Evolutionary conservation across 139 green algal species (phyloP).

Genomic region (Coccomyxa sp.): DNA sequence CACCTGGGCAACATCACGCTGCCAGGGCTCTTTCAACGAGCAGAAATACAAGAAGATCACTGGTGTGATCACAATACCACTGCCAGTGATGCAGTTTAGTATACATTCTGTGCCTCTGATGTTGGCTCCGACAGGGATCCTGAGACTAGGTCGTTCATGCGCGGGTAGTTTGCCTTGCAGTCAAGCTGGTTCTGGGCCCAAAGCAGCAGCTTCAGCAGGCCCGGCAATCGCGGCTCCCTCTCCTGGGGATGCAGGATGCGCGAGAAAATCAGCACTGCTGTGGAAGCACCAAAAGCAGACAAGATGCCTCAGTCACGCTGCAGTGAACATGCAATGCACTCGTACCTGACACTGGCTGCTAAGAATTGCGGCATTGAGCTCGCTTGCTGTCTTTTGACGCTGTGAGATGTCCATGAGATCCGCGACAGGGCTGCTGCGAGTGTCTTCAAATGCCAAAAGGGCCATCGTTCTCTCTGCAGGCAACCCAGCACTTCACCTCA

Average conservation of each 20-base stretch:
- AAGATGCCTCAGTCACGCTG: not conserved
- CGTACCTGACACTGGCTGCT: constrained; percentile 64
- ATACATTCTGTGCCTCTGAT: not conserved
- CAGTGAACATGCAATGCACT: not conserved
- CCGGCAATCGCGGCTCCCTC: constrained; percentile 67
- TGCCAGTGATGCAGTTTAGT: no score
- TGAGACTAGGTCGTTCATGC: constrained; percentile 65
- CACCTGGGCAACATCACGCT: not conserved
- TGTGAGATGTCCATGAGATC: constrained; percentile 85
- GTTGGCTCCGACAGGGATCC: constrained; percentile 1
- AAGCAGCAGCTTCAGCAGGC: constrained; percentile 79
- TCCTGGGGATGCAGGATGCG: constrained; percentile 27
- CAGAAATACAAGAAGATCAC: not conserved
- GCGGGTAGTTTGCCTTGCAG: constrained; percentile 60
- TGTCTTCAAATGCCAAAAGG: constrained; percentile 89
- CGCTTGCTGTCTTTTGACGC: constrained; percentile 86
- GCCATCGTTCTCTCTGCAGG: constrained; percentile 89
- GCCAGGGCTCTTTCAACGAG: not conserved
- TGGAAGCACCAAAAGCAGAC: no score
- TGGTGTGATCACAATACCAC: no score
- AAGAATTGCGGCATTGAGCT: constrained; percentile 96
- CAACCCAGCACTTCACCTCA: not conserved
- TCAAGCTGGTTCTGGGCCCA: constrained; percentile 69
- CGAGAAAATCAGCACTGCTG: not conserved
- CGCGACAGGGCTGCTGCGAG: constrained; percentile 60